Evolutionary conservation across 306 rosid genomes (phyloP).

Genomic region (Inga laurina): DNA sequence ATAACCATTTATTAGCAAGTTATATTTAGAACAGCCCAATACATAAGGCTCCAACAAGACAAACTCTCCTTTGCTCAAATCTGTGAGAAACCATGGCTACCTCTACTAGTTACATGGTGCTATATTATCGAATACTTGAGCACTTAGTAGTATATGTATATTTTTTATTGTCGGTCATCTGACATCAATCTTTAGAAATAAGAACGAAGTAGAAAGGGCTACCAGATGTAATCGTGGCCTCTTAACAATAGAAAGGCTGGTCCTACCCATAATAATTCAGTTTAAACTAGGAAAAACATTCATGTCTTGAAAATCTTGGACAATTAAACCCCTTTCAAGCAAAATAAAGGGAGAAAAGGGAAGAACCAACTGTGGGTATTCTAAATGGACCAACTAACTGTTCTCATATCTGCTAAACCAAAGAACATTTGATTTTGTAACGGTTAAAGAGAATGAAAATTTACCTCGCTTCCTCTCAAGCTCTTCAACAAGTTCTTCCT

Average conservation of each 20-base stretch:
- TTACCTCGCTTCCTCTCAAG: constrained; percentile 74
- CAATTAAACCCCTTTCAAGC: background rate
- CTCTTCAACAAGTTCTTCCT: constrained; percentile 87
- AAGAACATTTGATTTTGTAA: background rate
- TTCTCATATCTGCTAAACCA: background rate
- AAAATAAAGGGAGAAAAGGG: background rate
- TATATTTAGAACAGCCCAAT: no score
- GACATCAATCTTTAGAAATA: background rate
- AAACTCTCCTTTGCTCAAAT: background rate
- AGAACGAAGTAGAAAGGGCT: background rate
- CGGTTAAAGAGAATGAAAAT: constrained; percentile 25
- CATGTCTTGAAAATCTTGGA: background rate
- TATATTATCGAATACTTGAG: background rate
- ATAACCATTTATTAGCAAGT: background rate
- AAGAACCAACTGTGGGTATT: background rate
- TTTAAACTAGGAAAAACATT: background rate
- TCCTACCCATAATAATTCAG: background rate
- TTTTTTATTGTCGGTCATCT: background rate
- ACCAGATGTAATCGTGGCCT: background rate
- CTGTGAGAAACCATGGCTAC: background rate
- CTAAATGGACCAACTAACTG: constrained; percentile 19
- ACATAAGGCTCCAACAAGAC: background rate
- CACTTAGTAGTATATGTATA: background rate
- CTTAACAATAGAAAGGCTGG: background rate
- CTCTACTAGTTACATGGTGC: background rate